phyloP scores from a whole-genome alignment of 768 basidiomycete genomes.

The Boletus coccyginus region DNA sequence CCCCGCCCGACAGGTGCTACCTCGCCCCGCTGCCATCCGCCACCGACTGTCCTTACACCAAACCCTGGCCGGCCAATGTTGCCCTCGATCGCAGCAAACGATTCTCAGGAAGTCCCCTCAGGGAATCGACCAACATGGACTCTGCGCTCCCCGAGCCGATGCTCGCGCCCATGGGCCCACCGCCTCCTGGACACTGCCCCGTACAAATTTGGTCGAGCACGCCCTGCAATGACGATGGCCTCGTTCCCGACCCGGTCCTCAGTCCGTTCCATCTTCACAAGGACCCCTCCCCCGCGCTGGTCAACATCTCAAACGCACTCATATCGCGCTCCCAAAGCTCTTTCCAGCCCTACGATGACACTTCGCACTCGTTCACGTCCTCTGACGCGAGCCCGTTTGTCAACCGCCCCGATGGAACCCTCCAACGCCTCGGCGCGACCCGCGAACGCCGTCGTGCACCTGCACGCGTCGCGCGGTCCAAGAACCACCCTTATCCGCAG shows the following conservation, averaged over 20 bases:
- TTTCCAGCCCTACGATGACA: slow-evolving; percentile 12
- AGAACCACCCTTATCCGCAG: neutral
- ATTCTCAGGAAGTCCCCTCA: slow-evolving; percentile 23
- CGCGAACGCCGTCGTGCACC: neutral
- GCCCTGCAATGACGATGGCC: slow-evolving; percentile 11
- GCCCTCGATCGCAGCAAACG: slow-evolving; percentile 7
- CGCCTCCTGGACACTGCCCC: slow-evolving; percentile 12
- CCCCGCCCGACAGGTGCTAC: slow-evolving; percentile 24
- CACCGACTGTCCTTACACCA: slow-evolving; percentile 21
- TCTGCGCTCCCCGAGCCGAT: slow-evolving; percentile 1
- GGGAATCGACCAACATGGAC: slow-evolving; percentile 7
- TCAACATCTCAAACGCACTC: slow-evolving; percentile 17
- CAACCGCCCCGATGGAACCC: neutral
- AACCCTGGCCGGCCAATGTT: slow-evolving; percentile 18
- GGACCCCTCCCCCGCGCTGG: slow-evolving; percentile 4
- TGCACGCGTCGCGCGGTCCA: neutral
- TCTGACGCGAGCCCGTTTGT: slow-evolving; percentile 1
- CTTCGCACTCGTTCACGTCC: slow-evolving; percentile 1
- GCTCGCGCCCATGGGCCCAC: slow-evolving; percentile 8
- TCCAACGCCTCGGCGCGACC: neutral
- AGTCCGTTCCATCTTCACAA: neutral
- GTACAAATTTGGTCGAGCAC: slow-evolving; percentile 26
- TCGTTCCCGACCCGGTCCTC: neutral
- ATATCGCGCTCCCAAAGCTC: slow-evolving; percentile 19
- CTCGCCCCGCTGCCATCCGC: slow-evolving; percentile 13